Evolutionary conservation across 768 basidiomycete species (phyloP).

Genomic region (Dacryopinax primogenitus): DNA sequence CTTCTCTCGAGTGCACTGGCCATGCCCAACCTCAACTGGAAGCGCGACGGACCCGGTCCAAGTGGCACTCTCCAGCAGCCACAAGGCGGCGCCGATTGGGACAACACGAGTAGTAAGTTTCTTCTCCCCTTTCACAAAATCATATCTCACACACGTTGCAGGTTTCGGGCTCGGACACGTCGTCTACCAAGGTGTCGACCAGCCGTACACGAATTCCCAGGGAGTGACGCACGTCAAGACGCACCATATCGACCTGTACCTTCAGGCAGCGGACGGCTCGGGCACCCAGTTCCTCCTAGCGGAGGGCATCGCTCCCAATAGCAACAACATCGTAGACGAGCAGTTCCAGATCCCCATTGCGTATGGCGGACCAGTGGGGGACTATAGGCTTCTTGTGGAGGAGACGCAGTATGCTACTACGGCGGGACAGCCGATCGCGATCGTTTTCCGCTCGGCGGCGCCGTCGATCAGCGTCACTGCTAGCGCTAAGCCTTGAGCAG

Average conservation of each 20-base stretch:
- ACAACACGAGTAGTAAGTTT: neutral
- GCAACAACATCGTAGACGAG: neutral
- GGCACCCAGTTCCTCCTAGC: neutral
- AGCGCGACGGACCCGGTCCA: neutral
- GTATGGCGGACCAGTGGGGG: constrained; percentile 1
- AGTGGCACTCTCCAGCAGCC: neutral
- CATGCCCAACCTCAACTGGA: neutral
- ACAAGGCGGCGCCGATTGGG: neutral
- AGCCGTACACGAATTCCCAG: neutral
- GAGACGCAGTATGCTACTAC: neutral
- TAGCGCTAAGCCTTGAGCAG: neutral
- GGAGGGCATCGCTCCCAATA: constrained; percentile 1
- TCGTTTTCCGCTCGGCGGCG: neutral
- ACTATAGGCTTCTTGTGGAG: neutral
- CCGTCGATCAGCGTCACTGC: neutral
- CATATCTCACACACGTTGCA: neutral
- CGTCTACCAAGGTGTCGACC: constrained; percentile 8
- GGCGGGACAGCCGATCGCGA: neutral
- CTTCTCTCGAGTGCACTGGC: neutral
- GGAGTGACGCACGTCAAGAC: constrained; percentile 3
- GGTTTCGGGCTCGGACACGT: neutral
- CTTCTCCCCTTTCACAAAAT: neutral
- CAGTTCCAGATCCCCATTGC: constrained; percentile 1
- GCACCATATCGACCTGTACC: constrained; percentile 2
- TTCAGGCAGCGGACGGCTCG: neutral